Percentiles rank a stretch among this genome's conserved stretches.
phyloP scores from a whole-genome alignment of 2,329 filamentous ascomycete species.

The Sporothrix inflata region DNA sequence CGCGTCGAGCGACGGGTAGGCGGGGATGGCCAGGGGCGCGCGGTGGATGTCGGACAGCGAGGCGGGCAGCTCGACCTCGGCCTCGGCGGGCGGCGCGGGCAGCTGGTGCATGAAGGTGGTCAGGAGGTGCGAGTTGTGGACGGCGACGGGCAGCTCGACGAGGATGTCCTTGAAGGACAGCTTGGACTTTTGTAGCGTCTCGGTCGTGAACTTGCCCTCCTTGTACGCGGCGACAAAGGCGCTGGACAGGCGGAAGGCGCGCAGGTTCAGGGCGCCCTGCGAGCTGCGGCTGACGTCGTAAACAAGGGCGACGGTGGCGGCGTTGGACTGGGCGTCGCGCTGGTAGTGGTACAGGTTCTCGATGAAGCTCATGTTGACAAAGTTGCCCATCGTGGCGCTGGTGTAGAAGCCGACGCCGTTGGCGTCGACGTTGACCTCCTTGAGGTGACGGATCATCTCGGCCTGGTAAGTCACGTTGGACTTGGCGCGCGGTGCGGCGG shows the following conservation, averaged over 20 bases:
- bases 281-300: slow-evolving; percentile 96
- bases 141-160: slow-evolving; percentile 81
- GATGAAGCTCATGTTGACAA: slow-evolving; percentile 90
- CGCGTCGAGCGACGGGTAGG: slow-evolving; percentile 86
- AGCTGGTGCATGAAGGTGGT: slow-evolving; percentile 95
- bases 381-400: slow-evolving; percentile 98
- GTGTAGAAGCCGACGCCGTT: slow-evolving; percentile 99
- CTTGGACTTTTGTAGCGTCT: slow-evolving; percentile 94
- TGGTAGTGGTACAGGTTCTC: slow-evolving; percentile 99
- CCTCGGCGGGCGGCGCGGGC: slow-evolving; percentile 64
- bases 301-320: slow-evolving; percentile 83
- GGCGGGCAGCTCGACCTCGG: slow-evolving; percentile 73
- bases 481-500: slow-evolving; percentile 89
- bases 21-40: slow-evolving; percentile 63
- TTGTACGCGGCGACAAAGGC: slow-evolving; percentile 90
- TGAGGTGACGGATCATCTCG: slow-evolving; percentile 95
- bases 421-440: slow-evolving; percentile 97
- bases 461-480: slow-evolving; percentile 85
- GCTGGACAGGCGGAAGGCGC: slow-evolving; percentile 87
- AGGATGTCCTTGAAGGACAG: slow-evolving; percentile 93
- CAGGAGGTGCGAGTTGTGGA: slow-evolving; percentile 97
- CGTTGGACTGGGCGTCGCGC: slow-evolving; percentile 90
- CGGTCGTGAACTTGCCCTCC: slow-evolving; percentile 96
- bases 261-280: slow-evolving; percentile 84
- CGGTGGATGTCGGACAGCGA: slow-evolving; percentile 78